Evolutionary conservation across 2,329 filamentous ascomycete genomes (phyloP), one percentile per base, ranked within the genome.

Genomic region (Ophiostoma sp.): DNA sequence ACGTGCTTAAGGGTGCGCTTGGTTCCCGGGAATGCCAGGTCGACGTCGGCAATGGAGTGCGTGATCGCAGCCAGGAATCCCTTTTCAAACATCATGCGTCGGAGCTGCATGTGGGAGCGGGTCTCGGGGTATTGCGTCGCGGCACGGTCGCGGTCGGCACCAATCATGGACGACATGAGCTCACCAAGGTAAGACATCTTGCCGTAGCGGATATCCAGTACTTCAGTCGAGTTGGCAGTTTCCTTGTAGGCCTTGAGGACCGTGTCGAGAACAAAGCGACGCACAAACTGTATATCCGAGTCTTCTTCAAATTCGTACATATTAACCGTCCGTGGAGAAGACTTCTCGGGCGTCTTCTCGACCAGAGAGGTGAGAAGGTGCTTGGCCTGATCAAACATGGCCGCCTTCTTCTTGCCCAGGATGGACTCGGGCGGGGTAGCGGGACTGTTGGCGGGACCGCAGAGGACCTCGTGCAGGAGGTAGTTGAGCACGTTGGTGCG

Each of bases 81-180:
- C 81, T 98, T 99, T 80, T 99, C 95, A 76, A 96, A 98, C 95
- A 99, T 99, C 72, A 97, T 88, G 74, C 93, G 92, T 44, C 92
- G 90, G 74, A 99, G 86, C 76, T 97, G 93, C 75, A 90, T 89
- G 73, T 94, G 90, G 8, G 93, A 94, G 62, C 84, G 82, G 33
- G 79, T 66, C 11, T 70, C 74, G 72, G 78, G 76, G 68, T 78
- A 73, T 67, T 78, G 77, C 74, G 84, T 76, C 69, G 81, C 83
- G 20, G 87, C 84, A 75, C 86, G 90, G 17, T 93, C 87, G 77
- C 90, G 91, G 64, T 92, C 91, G 48, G 92, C 91, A 70, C 90
- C 92, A 73, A 97, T 88, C 87, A 99, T 95, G 71, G 92, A 89
- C 74, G 93, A 90, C 86, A 99, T 97, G 60, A 98, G 86, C 77